Percentiles rank a stretch among this genome's conserved stretches.
Evolutionary conservation across 1,284 basidiomycete genomes (phyloP).

Genomic region (Cutaneotrichosporon cyanovorans): DNA sequence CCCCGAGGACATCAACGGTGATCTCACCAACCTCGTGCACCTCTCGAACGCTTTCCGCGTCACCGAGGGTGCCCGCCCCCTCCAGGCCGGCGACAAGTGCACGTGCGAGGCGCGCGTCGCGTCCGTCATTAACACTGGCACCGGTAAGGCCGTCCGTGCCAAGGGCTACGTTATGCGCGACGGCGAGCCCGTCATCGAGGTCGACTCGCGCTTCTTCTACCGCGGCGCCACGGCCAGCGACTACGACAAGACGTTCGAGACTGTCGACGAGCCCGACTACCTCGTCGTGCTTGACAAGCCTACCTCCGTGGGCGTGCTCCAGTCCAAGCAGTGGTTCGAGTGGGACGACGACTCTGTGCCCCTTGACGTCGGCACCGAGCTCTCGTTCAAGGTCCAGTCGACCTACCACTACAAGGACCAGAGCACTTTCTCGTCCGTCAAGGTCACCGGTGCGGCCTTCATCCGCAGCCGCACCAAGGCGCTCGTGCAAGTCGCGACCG

Average conservation of each 20-base stretch:
- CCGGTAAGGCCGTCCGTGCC: constrained; percentile 89
- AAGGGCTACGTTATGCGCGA: constrained; percentile 74
- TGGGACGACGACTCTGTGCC: constrained; percentile 81
- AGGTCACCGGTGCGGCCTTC: constrained; percentile 76
- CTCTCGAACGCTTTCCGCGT: constrained; percentile 93
- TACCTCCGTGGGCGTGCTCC: constrained; percentile 78
- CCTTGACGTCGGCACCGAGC: constrained; percentile 67
- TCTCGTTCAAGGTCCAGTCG: constrained; percentile 83
- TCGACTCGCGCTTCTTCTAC: constrained; percentile 92
- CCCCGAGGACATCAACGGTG: constrained; percentile 82
- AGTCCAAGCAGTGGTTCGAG: constrained; percentile 96
- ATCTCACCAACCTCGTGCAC: constrained; percentile 91
- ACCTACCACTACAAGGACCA: constrained; percentile 88
- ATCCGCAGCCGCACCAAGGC: constrained; percentile 77
- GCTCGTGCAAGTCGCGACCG: constrained; percentile 76
- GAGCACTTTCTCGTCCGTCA: constrained; percentile 70
- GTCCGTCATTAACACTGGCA: constrained; percentile 83
- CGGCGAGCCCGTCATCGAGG: constrained; percentile 77
- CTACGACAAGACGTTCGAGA: constrained; percentile 93
- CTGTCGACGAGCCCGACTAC: constrained; percentile 80
- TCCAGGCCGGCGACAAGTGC: constrained; percentile 82
- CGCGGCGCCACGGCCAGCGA: constrained; percentile 80
- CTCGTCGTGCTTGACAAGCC: constrained; percentile 67
- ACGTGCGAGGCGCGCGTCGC: constrained; percentile 79
- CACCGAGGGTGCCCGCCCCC: constrained; percentile 65